Percentiles rank a stretch among this genome's conserved stretches.
Evolutionary conservation across 768 basidiomycete genomes (phyloP).

Genomic region (Pleurotus eryngii): DNA sequence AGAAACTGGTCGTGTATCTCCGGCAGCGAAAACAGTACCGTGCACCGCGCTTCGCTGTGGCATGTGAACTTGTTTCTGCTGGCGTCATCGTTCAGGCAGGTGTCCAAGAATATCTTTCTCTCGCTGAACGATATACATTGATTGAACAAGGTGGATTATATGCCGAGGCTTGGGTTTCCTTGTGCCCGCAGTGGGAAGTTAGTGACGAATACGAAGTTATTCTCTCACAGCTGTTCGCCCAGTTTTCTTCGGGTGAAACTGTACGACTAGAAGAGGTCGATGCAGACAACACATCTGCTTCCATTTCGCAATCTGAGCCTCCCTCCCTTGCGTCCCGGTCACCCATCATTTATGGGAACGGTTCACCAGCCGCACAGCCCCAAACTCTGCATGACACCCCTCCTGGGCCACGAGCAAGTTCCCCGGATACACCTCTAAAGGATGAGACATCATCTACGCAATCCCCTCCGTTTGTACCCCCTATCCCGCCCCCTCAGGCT

Average conservation of each 20-base stretch:
- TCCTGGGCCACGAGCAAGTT: no score
- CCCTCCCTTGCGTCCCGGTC: no score
- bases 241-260: not conserved
- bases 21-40: not conserved
- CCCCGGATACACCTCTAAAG: no score
- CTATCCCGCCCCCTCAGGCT: no score
- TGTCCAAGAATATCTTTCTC: not conserved
- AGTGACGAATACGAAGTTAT: not conserved
- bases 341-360: no score
- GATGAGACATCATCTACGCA: no score
- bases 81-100: not conserved
- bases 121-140: not conserved
- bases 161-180: not conserved
- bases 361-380: no score
- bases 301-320: not conserved
- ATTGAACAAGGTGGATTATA: not conserved
- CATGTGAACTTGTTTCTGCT: not conserved
- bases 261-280: no score
- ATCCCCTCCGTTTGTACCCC: no score
- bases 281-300: not conserved
- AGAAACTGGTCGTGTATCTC: not conserved
- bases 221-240: not conserved
- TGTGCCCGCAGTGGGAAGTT: not conserved
- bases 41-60: not conserved
- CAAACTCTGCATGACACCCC: no score